Evolutionary conservation across 2,329 filamentous ascomycete genomes (phyloP), one percentile per base, ranked within the genome.

Genomic region (Talaromyces sp.): DNA sequence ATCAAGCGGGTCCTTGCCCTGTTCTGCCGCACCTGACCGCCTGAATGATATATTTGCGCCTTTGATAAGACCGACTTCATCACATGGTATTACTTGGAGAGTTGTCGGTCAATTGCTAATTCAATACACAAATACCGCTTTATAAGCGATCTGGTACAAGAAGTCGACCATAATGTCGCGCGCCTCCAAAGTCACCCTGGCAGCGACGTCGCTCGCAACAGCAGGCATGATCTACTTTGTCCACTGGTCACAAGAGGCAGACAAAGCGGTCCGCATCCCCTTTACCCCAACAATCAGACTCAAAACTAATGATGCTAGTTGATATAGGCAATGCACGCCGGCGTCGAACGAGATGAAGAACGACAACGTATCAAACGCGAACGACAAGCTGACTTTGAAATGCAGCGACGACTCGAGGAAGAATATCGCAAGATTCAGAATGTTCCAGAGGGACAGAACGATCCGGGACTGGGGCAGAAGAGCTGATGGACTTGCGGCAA

Each of bases 311-410:
- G 31, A 6, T 6, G 5, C 58, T 60, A 27, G 19, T 27, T 49
- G 43, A 39, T 10, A 27, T 68, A 80, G 95, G 91, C 92, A 65
- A 99, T 99, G 95, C 95, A 99, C 74, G 87, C 90, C 70, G 95
- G 95, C 52, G 95, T 99, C 49, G 83, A 98, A 69, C 91, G 94
- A 69, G 95, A 99, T 74, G 90, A 97, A 84, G 94, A 98, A 75
- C 92, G 96, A 74, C 93, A 97, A 76, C 88, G 91, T 54, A 77
- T 97, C 69, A 97, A 97, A 81, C 86, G 87, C 70, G 95, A 99
- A 78, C 89, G 95, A 66, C 91, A 96, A 77, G 87, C 93, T 60
- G 95, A 99, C 75, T 99, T 99, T 73, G 93, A 98, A 69, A 87
- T 96, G 86, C 95, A 99, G 76, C 86, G 85, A 68, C 86, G 85